Conservation (phyloP, 768 basidiomycete genomes). For the Coprinopsis marcescibilis region DNA sequence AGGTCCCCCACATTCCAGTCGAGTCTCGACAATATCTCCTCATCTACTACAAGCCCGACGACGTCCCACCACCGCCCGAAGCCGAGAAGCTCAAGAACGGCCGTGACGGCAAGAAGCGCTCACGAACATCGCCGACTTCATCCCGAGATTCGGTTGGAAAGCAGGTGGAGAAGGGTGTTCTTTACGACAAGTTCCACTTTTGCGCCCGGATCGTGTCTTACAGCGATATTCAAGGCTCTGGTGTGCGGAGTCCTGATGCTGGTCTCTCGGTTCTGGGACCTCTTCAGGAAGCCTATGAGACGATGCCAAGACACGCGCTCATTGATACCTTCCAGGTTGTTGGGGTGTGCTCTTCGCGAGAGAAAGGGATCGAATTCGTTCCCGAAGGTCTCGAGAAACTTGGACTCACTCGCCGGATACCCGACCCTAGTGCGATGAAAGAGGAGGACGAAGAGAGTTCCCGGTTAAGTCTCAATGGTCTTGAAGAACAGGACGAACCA, state of each 20-base stretch:
- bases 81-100: conserved; percentile 25
- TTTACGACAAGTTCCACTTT: conserved; percentile 63
- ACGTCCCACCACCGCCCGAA: conserved; percentile 9
- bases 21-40: conserved; percentile 66
- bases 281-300: conserved; percentile 46
- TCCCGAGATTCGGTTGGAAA: conserved; percentile 27
- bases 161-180: conserved; percentile 41
- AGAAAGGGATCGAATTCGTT: conserved; percentile 71
- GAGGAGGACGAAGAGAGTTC: conserved; percentile 6
- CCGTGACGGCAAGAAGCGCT: conserved; percentile 37
- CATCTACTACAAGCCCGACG: conserved; percentile 61
- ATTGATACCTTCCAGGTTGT: conserved; percentile 34
- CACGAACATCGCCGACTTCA: conserved; percentile 33
- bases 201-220: conserved; percentile 71
- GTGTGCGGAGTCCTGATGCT: conserved; percentile 65
- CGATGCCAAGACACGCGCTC: conserved; percentile 27
- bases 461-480: conserved; percentile 12
- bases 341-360: conserved; percentile 56
- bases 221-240: conserved; percentile 65
- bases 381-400: conserved; percentile 74
- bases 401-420: conserved; percentile 50
- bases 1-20: conserved; percentile 35
- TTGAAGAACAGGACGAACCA: conserved; percentile 24
- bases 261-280: conserved; percentile 65
- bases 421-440: conserved; percentile 17